Base-by-base conservation (phyloP, 768 basidiomycete species). In the Leccinum longicurvipes region DNA sequence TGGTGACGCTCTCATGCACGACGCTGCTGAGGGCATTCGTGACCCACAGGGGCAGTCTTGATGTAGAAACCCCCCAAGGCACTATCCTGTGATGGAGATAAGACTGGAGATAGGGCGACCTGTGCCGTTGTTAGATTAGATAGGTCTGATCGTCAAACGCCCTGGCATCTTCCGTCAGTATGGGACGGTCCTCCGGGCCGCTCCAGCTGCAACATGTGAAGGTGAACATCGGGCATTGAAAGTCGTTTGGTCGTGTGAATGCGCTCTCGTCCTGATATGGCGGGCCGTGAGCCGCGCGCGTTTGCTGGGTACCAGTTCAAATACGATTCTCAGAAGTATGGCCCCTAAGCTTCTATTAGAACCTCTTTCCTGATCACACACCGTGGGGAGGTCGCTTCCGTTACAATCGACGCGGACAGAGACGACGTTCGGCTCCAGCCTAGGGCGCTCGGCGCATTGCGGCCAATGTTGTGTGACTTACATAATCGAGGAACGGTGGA, bases 401-500 rank as follows among this genome's bases (percentile, higher is more conserved):
- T 12, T 11, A 19, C 27, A 25, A 9, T 5, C 27, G 19, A 10
- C 24, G 8, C 2, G 10, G 50, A 15, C 34, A 8, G 6, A 9
- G 50, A 53, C 25, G 21, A 3, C 25, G 9, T n/a, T n/a, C n/a
- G n/a, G n/a, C n/a, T n/a, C n/a, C n/a, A n/a, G n/a, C n/a, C n/a
- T n/a, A n/a, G 6, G 15, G 36, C 8, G 15, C 4, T n/a, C 39
- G 39, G 17, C 4, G 19, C 39, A 19, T n/a, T n/a, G n/a, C n/a
- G n/a, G n/a, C n/a, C n/a, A n/a, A n/a, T n/a, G n/a, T n/a, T n/a
- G 19, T 41, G 19, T 44, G 23, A 25, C 45, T 46, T 64, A 59
- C 56, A 54, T 66, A 65, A 59, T 54, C n/a, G 0, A 46, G 24
- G 1, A 15, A n/a, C 51, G 56, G 51, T 51, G 52, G 39, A 36